Evolutionary conservation across 2,329 filamentous ascomycete genomes (phyloP), one percentile per base, ranked within the genome.

Genomic region (Penicillium sp.): DNA sequence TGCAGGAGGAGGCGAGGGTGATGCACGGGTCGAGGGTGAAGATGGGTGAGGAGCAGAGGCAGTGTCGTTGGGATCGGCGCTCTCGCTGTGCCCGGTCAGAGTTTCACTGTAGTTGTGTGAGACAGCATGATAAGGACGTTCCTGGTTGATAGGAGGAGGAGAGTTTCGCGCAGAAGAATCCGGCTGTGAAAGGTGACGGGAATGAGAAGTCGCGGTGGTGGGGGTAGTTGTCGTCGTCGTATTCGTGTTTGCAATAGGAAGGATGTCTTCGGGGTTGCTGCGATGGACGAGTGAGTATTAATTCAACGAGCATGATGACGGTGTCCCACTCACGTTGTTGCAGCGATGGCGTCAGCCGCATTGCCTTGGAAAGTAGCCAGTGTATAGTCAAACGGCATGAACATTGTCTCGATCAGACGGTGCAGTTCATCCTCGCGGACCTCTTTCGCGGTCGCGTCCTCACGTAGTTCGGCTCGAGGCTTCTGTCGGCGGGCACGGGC

Each of bases 381-480:
- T 0, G 90, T 96, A 69, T 98, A 98, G 68, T 98, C 93, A 66
- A 97, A 98, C 1, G 90, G 88, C 66, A 87, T 84, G 65, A 97
- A 98, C 62, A 95, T 86, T 4, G 82, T 86, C 69, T 98, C 93
- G 52, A 98, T 96, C 80, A 94, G 87, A 55, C 84, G 84, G 67
- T 97, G 93, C 24, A 97, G 78, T 68, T 96, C 90, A 53, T 98
- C 91, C 58, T 95, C 90, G 24, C 90, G 81, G 47, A 96, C 95
- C 67, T 98, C 91, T 67, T 94, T 91, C 37, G 90, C 88, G 0
- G 91, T 95, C 1, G 93, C 93, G 71, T 97, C 91, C 3, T 95
- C 89, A 69, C 93, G 91, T 64, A 98, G 74, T 56, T 88, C 85
- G 56, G 95, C 90, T 53, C 93, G 80, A 2, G 93, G 93, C 69